Conservation (phyloP, 164 flowering plant species). For the Chloranthus sessilifolius region DNA sequence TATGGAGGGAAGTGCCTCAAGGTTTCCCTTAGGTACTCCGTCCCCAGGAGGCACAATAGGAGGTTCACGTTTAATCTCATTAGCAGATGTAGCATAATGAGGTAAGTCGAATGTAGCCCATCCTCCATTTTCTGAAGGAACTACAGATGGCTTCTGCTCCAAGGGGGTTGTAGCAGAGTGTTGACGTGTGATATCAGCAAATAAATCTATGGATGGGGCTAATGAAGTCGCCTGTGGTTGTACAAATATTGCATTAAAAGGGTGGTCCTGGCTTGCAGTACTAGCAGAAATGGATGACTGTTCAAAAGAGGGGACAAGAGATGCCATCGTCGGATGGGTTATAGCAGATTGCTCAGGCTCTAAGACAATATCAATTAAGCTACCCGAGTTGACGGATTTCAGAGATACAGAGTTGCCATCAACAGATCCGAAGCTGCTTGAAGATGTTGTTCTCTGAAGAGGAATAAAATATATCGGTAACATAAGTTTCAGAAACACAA, state of each 20-base stretch:
- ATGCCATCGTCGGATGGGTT: constrained; percentile 15
- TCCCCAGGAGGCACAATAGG: constrained; percentile 17
- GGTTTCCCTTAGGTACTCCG: constrained; percentile 21
- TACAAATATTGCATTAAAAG: constrained; percentile 23
- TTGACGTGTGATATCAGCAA: constrained; percentile 31
- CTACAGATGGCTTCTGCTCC: constrained; percentile 23
- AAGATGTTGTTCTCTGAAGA: constrained; percentile 65
- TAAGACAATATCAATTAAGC: constrained; percentile 27
- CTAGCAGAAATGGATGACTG: constrained; percentile 29
- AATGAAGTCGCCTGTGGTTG: constrained; percentile 24
- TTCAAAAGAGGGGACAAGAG: constrained; percentile 22
- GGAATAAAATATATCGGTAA: too few relatives aligned
- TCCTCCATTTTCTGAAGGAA: constrained; percentile 51
- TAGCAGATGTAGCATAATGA: constrained; percentile 22
- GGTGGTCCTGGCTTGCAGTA: constrained; percentile 16
- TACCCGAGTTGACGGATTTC: constrained; percentile 39
- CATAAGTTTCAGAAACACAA: constrained; percentile 7
- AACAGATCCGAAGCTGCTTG: constrained; percentile 58
- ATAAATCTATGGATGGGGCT: constrained; percentile 35
- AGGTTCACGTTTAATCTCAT: constrained; percentile 17
- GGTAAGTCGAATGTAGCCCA: constrained; percentile 97
- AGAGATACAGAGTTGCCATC: constrained; percentile 57
- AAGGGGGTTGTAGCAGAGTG: constrained; percentile 18
- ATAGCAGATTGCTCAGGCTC: constrained; percentile 41
- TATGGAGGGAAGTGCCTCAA: constrained; percentile 24